These are phyloP conservation scores for Trichophyton verrucosum DNA, from an alignment of 2,329 filamentous ascomycete species.

Conservation along the genomic window DNA sequence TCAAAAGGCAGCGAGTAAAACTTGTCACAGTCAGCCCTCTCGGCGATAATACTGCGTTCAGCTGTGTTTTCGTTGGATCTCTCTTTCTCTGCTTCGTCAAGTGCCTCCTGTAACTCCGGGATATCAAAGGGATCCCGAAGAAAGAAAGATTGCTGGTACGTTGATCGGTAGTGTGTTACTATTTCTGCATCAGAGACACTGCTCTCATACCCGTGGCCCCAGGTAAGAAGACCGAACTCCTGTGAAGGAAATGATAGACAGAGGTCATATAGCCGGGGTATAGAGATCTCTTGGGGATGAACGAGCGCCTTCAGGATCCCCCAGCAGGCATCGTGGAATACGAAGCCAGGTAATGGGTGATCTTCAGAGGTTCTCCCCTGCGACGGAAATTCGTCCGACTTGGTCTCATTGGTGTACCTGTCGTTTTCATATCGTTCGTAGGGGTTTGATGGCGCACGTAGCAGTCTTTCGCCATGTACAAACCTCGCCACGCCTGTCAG, in stretches of 20 bases:
- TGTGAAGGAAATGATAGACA: slow-evolving; percentile 13
- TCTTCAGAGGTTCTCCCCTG: slow-evolving; percentile 4
- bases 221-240: slow-evolving; percentile 10
- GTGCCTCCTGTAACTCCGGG: slow-evolving; percentile 6
- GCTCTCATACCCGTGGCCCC: slow-evolving; percentile 11
- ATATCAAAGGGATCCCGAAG: slow-evolving; percentile 10
- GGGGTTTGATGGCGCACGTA: slow-evolving; percentile 9
- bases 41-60: background rate
- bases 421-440: slow-evolving; percentile 10
- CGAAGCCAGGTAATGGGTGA: slow-evolving; percentile 11
- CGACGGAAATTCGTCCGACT: slow-evolving; percentile 11
- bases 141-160: slow-evolving; percentile 7
- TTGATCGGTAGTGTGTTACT: background rate
- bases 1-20: slow-evolving; percentile 14
- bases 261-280: slow-evolving; percentile 15
- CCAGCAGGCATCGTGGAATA: slow-evolving; percentile 17
- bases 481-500: slow-evolving; percentile 13
- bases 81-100: slow-evolving; percentile 4
- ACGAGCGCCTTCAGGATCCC: slow-evolving; percentile 11
- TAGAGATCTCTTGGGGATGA: slow-evolving; percentile 11
- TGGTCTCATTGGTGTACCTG: background rate
- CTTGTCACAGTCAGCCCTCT: slow-evolving; percentile 8
- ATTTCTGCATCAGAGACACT: background rate
- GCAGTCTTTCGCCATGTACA: slow-evolving; percentile 1
- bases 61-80: background rate